These are phyloP conservation scores for Xylaria palmicola DNA, from an alignment of 495 filamentous ascomycete species.

Conservation along the genomic window DNA sequence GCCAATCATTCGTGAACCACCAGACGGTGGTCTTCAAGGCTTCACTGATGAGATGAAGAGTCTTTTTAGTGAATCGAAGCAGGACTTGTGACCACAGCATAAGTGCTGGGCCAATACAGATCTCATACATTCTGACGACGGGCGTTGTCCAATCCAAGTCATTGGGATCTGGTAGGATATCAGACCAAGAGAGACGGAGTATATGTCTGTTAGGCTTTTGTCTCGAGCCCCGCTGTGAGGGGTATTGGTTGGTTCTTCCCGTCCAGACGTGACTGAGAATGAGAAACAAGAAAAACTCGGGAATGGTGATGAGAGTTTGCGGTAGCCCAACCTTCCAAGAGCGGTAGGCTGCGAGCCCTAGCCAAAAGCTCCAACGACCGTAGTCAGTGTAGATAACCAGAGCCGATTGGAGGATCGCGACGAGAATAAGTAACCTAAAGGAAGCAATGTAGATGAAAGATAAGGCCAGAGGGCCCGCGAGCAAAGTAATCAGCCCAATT, in stretches of 20 bases:
- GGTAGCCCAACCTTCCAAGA: neutral
- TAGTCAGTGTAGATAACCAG: neutral
- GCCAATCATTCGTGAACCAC: neutral
- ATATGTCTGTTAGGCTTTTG: no score
- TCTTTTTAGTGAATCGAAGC: neutral
- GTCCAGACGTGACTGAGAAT: no score
- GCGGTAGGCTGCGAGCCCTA: neutral
- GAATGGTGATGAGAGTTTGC: neutral
- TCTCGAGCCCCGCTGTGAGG: no score
- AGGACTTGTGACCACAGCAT: neutral
- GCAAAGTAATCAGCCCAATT: neutral
- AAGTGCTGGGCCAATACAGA: neutral
- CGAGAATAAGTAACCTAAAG: neutral
- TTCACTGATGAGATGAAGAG: neutral
- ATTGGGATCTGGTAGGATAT: no score
- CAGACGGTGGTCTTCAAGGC: neutral
- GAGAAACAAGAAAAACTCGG: no score
- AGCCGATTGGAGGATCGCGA: neutral
- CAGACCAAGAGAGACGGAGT: no score
- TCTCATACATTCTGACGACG: neutral
- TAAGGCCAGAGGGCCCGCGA: neutral
- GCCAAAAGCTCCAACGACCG: neutral
- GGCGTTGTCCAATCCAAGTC: conserved; percentile 1
- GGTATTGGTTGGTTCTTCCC: no score
- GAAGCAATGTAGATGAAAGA: neutral